Evolutionary conservation across 163 green algal species (phyloP), one percentile per base, ranked within the genome.

Genomic region (Scenedesmus sp.): DNA sequence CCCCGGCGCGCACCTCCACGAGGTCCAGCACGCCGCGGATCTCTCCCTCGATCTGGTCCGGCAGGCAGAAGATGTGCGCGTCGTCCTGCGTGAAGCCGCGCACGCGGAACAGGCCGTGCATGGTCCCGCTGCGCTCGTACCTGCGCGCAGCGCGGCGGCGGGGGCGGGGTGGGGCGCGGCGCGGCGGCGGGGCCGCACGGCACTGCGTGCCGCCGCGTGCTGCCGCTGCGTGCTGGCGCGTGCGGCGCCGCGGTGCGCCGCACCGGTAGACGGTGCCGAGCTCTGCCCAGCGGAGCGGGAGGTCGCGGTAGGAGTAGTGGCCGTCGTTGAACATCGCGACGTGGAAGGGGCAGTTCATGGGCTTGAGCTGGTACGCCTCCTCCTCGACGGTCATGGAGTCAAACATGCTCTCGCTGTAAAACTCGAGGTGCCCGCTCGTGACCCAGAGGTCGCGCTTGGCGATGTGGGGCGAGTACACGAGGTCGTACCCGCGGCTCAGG

Each of bases 321-420:
- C 67, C 81, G 18, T 95, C 81, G 79, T 97, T 96, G 89, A 98
- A 99, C 26, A 98, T 83, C 14, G 83, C 78, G 56, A 99, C 90
- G 87, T 99, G 96, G 87, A 97, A 98, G 34, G 96, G 96, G 89
- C 96, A 99, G 90, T 99, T 99, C 93, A 99, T 99, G 56, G 96
- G 96, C 64, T 92, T 92, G 11, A 99, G 88, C 88, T 98, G 95
- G 87, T 98, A 99, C 67, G 86, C 75, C 80, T 98, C 93, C 11
- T 96, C 84, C 86, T 99, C 96, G n/a, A 91, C 86, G 58, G 92
- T 36, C 84, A 98, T 96, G 80, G 93, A 88, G 82, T 97, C 88
- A 82, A 95, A 99, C 95, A 99, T 98, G 83, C 93, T 96, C 75
- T 99, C 96, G 20, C 60, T 22, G 82, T 99, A 99, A 56, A 88